Evolutionary conservation across 2,329 filamentous ascomycete species (phyloP).

Genomic region (Aspergillus ibericus): DNA sequence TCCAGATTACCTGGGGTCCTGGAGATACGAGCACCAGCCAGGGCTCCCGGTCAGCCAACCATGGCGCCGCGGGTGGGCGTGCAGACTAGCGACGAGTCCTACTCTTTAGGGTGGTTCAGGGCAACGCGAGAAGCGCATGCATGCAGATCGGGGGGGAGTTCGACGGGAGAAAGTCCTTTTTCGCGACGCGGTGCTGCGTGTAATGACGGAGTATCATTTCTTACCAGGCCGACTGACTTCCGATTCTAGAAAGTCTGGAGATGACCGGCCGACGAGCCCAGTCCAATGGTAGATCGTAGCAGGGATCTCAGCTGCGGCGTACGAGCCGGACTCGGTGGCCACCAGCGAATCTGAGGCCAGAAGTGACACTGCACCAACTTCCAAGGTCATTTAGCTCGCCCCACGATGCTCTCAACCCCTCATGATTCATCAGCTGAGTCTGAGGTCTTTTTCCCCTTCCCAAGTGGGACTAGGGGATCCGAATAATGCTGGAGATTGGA

Average conservation of each 20-base stretch:
- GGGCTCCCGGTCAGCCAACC: neutral
- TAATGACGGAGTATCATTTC: conserved; percentile 12
- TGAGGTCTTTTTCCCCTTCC: conserved; percentile 3
- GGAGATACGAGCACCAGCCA: neutral
- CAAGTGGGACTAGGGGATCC: neutral
- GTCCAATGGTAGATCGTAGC: conserved; percentile 42
- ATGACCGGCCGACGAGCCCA: conserved; percentile 32
- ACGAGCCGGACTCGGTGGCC: conserved; percentile 28
- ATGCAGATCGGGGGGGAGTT: conserved; percentile 11
- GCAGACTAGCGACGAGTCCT: conserved; percentile 5
- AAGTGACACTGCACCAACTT: conserved; percentile 22
- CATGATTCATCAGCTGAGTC: conserved; percentile 34
- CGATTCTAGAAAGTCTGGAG: conserved; percentile 34
- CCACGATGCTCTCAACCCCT: conserved; percentile 31
- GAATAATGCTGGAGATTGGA: neutral
- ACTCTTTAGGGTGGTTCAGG: conserved; percentile 14
- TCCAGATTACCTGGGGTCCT: neutral
- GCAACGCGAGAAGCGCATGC: conserved; percentile 14
- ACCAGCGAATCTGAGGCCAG: conserved; percentile 32
- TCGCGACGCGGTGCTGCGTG: neutral
- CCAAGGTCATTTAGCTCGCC: conserved; percentile 29
- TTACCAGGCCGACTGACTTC: conserved; percentile 26
- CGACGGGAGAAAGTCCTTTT: conserved; percentile 5
- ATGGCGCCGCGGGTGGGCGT: neutral
- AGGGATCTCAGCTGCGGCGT: conserved; percentile 36